Base-by-base conservation (phyloP, 2,329 filamentous ascomycete genomes). In the Annulohypoxylon truncatum region DNA sequence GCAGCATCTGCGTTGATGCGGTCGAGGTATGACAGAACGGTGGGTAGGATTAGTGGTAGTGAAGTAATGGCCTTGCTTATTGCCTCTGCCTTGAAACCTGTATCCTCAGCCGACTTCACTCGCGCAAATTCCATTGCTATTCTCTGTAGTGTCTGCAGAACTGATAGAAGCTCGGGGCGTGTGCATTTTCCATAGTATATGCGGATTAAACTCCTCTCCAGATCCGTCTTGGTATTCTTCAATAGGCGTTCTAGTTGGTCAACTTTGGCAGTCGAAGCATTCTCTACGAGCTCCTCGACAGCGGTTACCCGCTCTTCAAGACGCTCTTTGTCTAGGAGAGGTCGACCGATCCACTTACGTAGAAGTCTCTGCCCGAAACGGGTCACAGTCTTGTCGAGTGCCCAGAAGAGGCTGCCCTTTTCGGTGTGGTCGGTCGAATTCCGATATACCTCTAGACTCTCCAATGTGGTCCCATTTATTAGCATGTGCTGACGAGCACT, bases 161-260 rank as follows among this genome's bases (percentile, higher is more conserved):
- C 90, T 0, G 87, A 88, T 1, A 98, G 84, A 3, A 99, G 87
- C 78, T 99, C 96, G 0, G 94, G 91, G 0, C 96, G 89, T 0
- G 92, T 92, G 78, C 94, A 98, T 81, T 97, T 97, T 52, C 94
- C 94, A 79, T 99, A 99, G 82, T 98, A 99, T 64, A 99, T 97
- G 46, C 96, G 89, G 74, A 98, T 94, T 47, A 99, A 83, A 66
- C 92, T 96, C 72, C 96, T 94, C 79, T 99, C 96, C 4, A 99
- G 87, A 75, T 99, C 96, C 4, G 87, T 89, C 75, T 86, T 93
- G 66, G 91, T 90, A 64, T 85, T 90, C 24, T 84, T 82, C 1
- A 99, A 84, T 8, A 98, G 81, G 18, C 82, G 85, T 68, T 89
- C 91, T 1, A 98, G 79, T 67, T 91, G 90, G 72, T 96, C 92